These are phyloP conservation scores for Amoebophrya sp. DNA, from an alignment of 169 alveolate genomes.

Conservation along the genomic window DNA sequence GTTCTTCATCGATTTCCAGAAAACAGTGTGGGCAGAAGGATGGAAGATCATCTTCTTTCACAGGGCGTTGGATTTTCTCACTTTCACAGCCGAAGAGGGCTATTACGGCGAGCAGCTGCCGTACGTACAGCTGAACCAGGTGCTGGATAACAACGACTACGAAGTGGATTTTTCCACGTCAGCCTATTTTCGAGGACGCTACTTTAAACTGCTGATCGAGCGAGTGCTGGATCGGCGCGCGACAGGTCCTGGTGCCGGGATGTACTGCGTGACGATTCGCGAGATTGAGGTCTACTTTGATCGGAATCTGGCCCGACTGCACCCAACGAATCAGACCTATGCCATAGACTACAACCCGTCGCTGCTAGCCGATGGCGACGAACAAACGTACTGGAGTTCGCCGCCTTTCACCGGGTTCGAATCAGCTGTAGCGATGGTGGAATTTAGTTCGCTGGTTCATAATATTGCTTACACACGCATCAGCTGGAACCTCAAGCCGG, in stretches of 20 bases:
- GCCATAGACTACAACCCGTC: neutral
- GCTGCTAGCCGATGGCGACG: neutral
- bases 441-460: neutral
- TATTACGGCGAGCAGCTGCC: neutral
- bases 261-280: neutral
- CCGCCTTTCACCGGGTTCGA: neutral
- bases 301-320: conserved; percentile 28
- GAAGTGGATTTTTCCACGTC: neutral
- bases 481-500: neutral
- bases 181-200: neutral
- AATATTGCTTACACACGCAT: neutral
- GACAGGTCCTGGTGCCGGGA: conserved; percentile 25
- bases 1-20: conserved; percentile 18
- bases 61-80: conserved; percentile 18
- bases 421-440: neutral
- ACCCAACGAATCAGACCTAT: neutral
- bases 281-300: conserved; percentile 28
- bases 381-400: conserved; percentile 26
- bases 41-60: neutral
- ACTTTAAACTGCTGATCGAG: neutral
- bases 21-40: conserved; percentile 29
- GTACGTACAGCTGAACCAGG: neutral
- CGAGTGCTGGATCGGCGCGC: neutral
- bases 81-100: neutral
- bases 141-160: conserved; percentile 8